Evolutionary conservation across 257 asterid genomes (phyloP).

Genomic region (Primulina tabacum): DNA sequence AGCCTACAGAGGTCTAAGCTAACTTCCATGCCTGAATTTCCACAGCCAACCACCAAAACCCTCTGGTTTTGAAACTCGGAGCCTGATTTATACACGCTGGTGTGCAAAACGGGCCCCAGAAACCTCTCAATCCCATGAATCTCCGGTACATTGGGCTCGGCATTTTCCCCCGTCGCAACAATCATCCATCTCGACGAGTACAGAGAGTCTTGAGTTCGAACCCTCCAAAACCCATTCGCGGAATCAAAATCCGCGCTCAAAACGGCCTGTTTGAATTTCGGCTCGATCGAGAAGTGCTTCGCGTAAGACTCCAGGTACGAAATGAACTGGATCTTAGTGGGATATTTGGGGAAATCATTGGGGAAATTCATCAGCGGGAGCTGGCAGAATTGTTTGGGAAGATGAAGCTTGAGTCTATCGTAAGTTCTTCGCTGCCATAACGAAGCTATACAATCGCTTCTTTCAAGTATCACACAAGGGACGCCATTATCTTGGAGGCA

Average conservation of each 20-base stretch:
- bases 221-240: conserved; percentile 46
- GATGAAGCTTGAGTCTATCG: conserved; percentile 81
- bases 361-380: conserved; percentile 70
- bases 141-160: conserved; percentile 67
- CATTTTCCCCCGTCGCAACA: conserved; percentile 89
- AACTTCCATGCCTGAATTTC: conserved; percentile 97
- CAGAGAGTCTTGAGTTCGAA: conserved; percentile 34
- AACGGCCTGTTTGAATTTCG: conserved; percentile 56
- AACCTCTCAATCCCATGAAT: conserved; percentile 59
- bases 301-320: conserved; percentile 74
- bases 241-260: conserved; percentile 43
- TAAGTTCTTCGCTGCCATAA: conserved; percentile 72
- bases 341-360: conserved; percentile 58
- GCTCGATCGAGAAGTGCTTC: conserved; percentile 41
- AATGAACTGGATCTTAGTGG: conserved; percentile 63
- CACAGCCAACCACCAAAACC: conserved; percentile 84
- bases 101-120: conserved; percentile 54
- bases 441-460: conserved; percentile 75
- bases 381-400: conserved; percentile 70
- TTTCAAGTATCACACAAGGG: conserved; percentile 59
- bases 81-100: conserved; percentile 62
- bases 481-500: conserved; percentile 63
- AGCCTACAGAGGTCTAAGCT: conserved; percentile 69
- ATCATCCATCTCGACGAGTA: conserved; percentile 55
- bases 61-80: conserved; percentile 40